Base-by-base conservation (phyloP, 2,329 filamentous ascomycete genomes). In the Lasiodiplodia hormozganensis region DNA sequence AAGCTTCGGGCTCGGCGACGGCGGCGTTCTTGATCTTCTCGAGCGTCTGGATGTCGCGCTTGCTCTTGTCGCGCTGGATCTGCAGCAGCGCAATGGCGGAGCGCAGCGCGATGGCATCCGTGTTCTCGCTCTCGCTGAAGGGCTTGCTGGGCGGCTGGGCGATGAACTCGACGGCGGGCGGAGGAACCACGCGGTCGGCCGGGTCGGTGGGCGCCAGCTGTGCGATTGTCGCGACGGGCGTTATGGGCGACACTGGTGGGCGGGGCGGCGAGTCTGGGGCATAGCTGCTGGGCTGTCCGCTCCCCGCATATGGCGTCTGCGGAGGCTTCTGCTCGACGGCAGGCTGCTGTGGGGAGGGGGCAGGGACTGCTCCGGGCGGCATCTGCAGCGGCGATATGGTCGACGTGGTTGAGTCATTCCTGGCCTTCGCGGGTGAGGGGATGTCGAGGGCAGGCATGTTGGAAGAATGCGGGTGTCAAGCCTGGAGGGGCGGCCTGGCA, bases 1-100 rank as follows among this genome's bases (percentile, higher is more conserved):
- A 97, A 0, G 83, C 88, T 57, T 89, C 85, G 0, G 94, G 93
- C 71, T 95, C 85, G 8, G 85, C 84, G 0, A 93, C 80, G 6
- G 93, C 94, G 3, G 88, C 88, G 21, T 87, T 83, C 78, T 94
- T 95, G 74, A 92, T 87, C 68, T 84, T 83, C 72, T 89, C 87
- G 40, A 97, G 84, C 0, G 86, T 82, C 72, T 87, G 86, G 64
- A 97, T 89, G 80, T 97, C 94, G 57, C 87, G 86, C 62, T 89
- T 83, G 51, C 93, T 93, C 77, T 91, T 92, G 75, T 90, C 89
- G 71, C 90, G 90, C 82, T 98, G 95, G 72, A 97, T 85, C 81
- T 97, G 93, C 57, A 98, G 84, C 64, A 97, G 89, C 10, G 92
- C 91, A 70, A 97, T 93, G 56, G 94, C 92, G 31, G 92, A 92